Evolutionary conservation across 257 asterid species (phyloP), one percentile per base, ranked within the genome.

Genomic region (Sherardia arvensis): DNA sequence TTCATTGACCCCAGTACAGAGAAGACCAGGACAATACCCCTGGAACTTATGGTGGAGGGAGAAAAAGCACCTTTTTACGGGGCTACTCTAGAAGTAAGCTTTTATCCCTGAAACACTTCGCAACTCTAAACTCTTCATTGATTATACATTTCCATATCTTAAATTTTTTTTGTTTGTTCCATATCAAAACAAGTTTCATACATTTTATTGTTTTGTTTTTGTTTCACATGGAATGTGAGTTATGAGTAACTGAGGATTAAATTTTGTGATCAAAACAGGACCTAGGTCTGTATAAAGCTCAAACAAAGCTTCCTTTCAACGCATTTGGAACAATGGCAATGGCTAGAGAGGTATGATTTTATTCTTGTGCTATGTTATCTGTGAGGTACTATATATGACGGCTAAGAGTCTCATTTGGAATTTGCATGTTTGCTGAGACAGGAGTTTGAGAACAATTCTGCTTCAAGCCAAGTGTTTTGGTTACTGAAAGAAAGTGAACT

Each of bases 261-360:
- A 51, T 32, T 43, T 64, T 51, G 75, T 76, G 54, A 33, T 73
- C 62, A 70, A 43, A 33, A 34, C 84, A 93, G 97, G 99, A 93
- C 17, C 88, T 90, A 49, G 99, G 99, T 71, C 84, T 93, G 30
- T 93, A 90, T 87, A 93, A 93, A 81, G 97, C 99, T 70, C 99
- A 93, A 80, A 93, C 95, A 23, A 87, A 64, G 80, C 96, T 93
- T 67, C 97, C 99, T 3, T 93, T 93, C 63, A 93, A 93, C 77
- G 99, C 99, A 34, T 93, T 93, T 60, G 99, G 97, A 67, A 93
- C 97, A 59, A 85, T 93, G 99, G 96, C 97, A 59, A 90, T 90
- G 97, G 99, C 99, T 54, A 77, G 99, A 75, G 99, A 93, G 59
- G 99, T 90, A 18, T 38, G 47, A 38, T 38, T 4, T 38, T 3